These are phyloP conservation scores for Cicer cuneatum DNA, from an alignment of 306 rosid species.

Conservation along the genomic window DNA sequence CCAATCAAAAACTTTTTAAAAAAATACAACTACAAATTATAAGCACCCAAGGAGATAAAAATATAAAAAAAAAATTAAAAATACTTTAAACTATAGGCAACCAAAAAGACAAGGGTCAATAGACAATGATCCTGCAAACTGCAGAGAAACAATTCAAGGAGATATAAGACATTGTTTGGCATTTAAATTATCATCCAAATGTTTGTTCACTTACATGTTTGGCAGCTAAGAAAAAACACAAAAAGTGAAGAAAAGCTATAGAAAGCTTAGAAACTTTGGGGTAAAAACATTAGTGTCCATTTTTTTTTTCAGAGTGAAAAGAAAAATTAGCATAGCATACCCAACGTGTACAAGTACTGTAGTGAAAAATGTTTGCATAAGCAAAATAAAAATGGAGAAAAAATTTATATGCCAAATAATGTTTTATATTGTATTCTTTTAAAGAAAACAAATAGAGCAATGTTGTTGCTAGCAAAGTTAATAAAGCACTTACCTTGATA, in stretches of 20 bases:
- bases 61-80: too few relatives aligned
- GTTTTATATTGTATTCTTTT: too few relatives aligned
- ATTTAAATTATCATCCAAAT: constrained; percentile 22
- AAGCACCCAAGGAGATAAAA: constrained; percentile 41
- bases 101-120: constrained; percentile 46
- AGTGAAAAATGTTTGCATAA: not conserved
- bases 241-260: constrained; percentile 23
- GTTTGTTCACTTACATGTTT: constrained; percentile 38
- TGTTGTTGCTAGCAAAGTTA: not conserved
- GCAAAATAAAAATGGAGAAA: not conserved
- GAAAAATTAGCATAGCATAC: not conserved
- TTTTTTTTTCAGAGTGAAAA: not conserved
- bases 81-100: constrained; percentile 12
- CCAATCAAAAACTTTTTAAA: not conserved
- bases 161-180: constrained; percentile 42
- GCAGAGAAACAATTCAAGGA: constrained; percentile 39
- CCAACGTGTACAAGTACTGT: constrained; percentile 3
- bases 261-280: constrained; percentile 20
- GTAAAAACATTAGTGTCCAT: not conserved
- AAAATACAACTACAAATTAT: not conserved
- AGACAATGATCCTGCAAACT: constrained; percentile 29
- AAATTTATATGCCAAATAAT: too few relatives aligned
- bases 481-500: constrained; percentile 47
- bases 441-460: not conserved
- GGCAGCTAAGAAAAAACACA: constrained; percentile 20